These are phyloP conservation scores for Jaapia argillacea DNA, from an alignment of 768 basidiomycete genomes.

Conservation along the genomic window DNA sequence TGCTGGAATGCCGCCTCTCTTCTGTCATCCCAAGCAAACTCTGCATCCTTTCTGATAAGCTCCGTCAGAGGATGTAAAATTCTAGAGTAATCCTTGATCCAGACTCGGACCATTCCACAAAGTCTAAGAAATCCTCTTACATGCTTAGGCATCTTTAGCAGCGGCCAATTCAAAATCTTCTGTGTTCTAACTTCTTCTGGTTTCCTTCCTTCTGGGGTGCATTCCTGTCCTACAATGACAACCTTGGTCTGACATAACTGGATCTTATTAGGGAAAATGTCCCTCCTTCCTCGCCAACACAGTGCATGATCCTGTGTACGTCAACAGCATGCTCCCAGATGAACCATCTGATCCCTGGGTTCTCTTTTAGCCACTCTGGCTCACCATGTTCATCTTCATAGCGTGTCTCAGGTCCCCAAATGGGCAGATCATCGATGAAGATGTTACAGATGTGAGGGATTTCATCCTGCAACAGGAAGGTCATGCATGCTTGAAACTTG, in stretches of 20 bases:
- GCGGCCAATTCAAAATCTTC: neutral
- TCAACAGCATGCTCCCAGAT: too few relatives aligned
- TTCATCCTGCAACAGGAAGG: conserved; percentile 13
- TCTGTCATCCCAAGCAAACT: conserved; percentile 21
- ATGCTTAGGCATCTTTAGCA: conserved; percentile 1
- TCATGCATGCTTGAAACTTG: conserved; percentile 12
- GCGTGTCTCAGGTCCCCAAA: conserved; percentile 9
- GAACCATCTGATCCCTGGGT: too few relatives aligned
- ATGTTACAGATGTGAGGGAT: conserved; percentile 11
- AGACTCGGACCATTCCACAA: conserved; percentile 10
- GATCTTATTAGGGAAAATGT: conserved; percentile 11
- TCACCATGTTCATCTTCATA: conserved; percentile 5
- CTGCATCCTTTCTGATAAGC: conserved; percentile 10
- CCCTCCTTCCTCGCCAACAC: conserved; percentile 7
- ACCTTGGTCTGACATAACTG: neutral
- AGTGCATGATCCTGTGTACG: conserved; percentile 13
- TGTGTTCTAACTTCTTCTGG: neutral
- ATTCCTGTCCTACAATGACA: neutral
- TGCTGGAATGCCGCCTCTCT: conserved; percentile 17
- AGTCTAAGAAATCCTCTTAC: conserved; percentile 11
- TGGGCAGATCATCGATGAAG: too few relatives aligned
- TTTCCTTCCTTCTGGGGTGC: neutral
- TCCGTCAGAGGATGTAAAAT: conserved; percentile 6
- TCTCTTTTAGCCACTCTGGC: neutral
- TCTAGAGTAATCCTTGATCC: conserved; percentile 9